These are phyloP conservation scores for Saturnispora silvae DNA, from an alignment of 805 yeast species.

Conservation along the genomic window DNA sequence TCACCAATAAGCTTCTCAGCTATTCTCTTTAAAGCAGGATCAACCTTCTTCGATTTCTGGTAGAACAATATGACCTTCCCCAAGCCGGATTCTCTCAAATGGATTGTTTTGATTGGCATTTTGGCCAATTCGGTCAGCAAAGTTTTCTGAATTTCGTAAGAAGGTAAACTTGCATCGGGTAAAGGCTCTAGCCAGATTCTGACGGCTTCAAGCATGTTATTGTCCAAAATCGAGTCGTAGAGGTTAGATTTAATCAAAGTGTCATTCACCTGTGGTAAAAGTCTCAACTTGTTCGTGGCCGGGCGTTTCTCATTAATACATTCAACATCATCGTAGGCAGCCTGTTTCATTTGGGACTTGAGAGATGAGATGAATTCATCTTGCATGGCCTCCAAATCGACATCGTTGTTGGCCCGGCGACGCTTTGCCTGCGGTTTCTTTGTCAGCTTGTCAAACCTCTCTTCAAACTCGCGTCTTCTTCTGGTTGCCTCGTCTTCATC, in stretches of 20 bases:
- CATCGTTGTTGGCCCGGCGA: conserved; percentile 65
- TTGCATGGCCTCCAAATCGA: conserved; percentile 88
- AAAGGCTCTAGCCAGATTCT: conserved; percentile 96
- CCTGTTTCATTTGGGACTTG: conserved; percentile 82
- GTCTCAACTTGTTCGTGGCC: conserved; percentile 65
- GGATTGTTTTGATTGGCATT: conserved; percentile 91
- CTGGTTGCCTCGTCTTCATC: conserved; percentile 28
- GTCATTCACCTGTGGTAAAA: conserved; percentile 69
- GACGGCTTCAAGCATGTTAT: conserved; percentile 84
- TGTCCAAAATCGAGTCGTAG: conserved; percentile 88
- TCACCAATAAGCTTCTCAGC: conserved; percentile 90
- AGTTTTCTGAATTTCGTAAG: conserved; percentile 88
- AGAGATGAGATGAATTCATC: conserved; percentile 79
- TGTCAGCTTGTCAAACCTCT: conserved; percentile 64
- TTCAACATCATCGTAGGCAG: conserved; percentile 64
- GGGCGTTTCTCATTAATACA: conserved; percentile 50
- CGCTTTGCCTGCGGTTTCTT: conserved; percentile 48
- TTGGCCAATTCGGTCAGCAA: conserved; percentile 62
- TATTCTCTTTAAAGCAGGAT: conserved; percentile 70
- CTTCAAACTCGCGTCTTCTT: conserved; percentile 71
- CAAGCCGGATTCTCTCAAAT: conserved; percentile 84
- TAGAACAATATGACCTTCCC: conserved; percentile 92
- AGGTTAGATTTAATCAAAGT: conserved; percentile 71
- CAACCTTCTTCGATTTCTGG: conserved; percentile 83
- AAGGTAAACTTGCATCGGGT: conserved; percentile 97